Conservation (phyloP, 1,284 basidiomycete species). For the Boletellus sp. region DNA sequence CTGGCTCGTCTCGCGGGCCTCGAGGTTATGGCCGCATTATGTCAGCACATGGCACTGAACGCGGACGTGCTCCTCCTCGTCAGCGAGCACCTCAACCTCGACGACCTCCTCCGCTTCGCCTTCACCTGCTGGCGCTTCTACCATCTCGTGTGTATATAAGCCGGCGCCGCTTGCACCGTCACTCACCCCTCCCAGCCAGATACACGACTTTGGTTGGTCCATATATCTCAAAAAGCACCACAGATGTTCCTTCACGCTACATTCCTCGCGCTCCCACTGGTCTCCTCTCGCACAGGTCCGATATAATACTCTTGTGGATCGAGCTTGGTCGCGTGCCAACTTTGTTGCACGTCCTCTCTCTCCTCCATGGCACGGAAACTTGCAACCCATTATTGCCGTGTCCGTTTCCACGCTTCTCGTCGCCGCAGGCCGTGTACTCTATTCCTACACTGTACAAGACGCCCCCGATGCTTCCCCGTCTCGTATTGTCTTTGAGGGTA, state of each 20-base stretch:
- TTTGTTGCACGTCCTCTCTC: conserved; percentile 69
- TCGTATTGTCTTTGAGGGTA: conserved; percentile 43
- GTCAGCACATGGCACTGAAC: conserved; percentile 36
- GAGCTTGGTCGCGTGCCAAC: conserved; percentile 47
- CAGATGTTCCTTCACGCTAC: conserved; percentile 52
- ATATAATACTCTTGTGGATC: conserved; percentile 53
- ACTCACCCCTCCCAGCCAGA: conserved; percentile 37
- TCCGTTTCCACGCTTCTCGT: conserved; percentile 56
- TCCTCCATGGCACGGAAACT: conserved; percentile 56
- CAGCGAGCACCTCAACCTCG: conserved; percentile 43
- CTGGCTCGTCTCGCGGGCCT: conserved; percentile 5
- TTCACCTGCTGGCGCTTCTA: conserved; percentile 45
- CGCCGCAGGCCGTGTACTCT: conserved; percentile 56
- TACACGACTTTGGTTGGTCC: conserved; percentile 59
- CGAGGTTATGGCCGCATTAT: conserved; percentile 8
- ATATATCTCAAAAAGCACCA: conserved; percentile 47
- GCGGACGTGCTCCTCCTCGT: conserved; percentile 57
- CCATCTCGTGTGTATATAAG: conserved; percentile 42
- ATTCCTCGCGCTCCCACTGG: conserved; percentile 46
- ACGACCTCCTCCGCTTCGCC: conserved; percentile 46
- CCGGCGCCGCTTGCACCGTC: neutral
- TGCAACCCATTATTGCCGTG: conserved; percentile 58
- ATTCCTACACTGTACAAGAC: conserved; percentile 52
- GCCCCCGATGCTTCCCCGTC: conserved; percentile 38
- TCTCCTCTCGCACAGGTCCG: conserved; percentile 42